Evolutionary conservation across 352 stramenopile genomes (phyloP), one percentile per base, ranked within the genome.

Genomic region (Globisporangium recalcitrans): DNA sequence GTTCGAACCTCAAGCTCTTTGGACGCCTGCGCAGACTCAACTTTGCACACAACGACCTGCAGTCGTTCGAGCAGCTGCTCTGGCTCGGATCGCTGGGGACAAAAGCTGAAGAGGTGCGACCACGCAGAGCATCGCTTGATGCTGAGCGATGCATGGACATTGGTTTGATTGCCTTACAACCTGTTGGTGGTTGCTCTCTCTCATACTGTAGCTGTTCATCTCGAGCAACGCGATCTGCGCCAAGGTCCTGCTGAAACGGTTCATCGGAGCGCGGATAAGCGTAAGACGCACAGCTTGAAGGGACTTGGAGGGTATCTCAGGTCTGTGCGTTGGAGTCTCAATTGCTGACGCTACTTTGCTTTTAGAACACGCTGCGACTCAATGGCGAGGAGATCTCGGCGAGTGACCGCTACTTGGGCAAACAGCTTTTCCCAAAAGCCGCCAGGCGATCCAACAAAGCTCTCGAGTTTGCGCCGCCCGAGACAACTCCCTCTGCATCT

Each of bases 31-130:
- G 80, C 1, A 60, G 82, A 9, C 52, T 93, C 26, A 80, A 74
- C 42, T 88, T 93, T 60, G 62, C 71, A n/a, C 63, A 84, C 63
- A 93, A 93, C 56, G 80, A 91, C 58, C 60, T 91, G 19, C 64
- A 75, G 3, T 70, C 70, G 7, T 85, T 91, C 63, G 73, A 88
- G 0, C 81, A 93, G 53, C 61, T 93, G 40, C 27, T 71, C 24
- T 93, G 83, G 83, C 48, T 93, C 16, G 61, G 59, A 8, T 60
- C 51, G 19, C 62, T 90, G 31, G 80, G 80, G 11, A 69, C 63
- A 16, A 87, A 82, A 58, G 74, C 73, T 6, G 83, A 93, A 75
- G 83, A 93, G 71, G 77, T 92, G 57, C 29, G 9, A n/a, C n/a
- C n/a, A n/a, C n/a, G n/a, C n/a, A n/a, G n/a, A n/a, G n/a, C n/a